Conservation (phyloP, 2,329 filamentous ascomycete genomes). For the Cytospora paraplurivora region DNA sequence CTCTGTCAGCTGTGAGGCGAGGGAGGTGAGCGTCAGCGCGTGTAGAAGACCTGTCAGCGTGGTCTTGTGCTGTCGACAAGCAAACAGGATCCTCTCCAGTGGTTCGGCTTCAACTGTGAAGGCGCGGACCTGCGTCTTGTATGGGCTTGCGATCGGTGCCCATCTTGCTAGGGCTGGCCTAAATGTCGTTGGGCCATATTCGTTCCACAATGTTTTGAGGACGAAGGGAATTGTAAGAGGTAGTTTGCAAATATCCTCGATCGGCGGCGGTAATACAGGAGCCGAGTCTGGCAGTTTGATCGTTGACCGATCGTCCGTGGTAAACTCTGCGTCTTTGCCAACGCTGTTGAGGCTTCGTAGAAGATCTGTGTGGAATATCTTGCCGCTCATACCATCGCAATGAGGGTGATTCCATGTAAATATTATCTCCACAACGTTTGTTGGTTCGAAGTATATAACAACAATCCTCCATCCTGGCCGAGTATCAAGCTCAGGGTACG, state of each 20-base stretch:
- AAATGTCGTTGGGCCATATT: constrained; percentile 29
- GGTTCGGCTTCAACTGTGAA: constrained; percentile 30
- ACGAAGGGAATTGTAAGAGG: constrained; percentile 30
- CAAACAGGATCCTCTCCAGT: constrained; percentile 20
- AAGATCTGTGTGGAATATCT: constrained; percentile 38
- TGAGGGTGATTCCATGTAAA: constrained; percentile 36
- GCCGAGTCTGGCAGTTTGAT: constrained; percentile 5
- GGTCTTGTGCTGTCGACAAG: constrained; percentile 35
- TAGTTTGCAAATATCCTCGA: constrained; percentile 33
- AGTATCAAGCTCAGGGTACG: constrained; percentile 10
- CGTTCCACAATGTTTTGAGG: constrained; percentile 29
- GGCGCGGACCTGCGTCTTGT: constrained; percentile 31
- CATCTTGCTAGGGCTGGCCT: constrained; percentile 30
- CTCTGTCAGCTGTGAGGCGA: constrained; percentile 30
- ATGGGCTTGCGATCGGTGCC: constrained; percentile 28
- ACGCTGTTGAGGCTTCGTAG: constrained; percentile 34
- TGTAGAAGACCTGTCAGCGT: constrained; percentile 38
- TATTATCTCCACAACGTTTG: constrained; percentile 32
- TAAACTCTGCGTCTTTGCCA: constrained; percentile 5
- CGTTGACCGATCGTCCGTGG: constrained; percentile 26
- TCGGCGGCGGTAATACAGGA: constrained; percentile 32
- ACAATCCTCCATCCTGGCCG: constrained; percentile 20
- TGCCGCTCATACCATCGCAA: constrained; percentile 37
- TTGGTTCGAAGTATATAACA: constrained; percentile 1
- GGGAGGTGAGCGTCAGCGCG: constrained; percentile 31